Evolutionary conservation across 768 basidiomycete genomes (phyloP).

Genomic region (Termitomyces sp.): DNA sequence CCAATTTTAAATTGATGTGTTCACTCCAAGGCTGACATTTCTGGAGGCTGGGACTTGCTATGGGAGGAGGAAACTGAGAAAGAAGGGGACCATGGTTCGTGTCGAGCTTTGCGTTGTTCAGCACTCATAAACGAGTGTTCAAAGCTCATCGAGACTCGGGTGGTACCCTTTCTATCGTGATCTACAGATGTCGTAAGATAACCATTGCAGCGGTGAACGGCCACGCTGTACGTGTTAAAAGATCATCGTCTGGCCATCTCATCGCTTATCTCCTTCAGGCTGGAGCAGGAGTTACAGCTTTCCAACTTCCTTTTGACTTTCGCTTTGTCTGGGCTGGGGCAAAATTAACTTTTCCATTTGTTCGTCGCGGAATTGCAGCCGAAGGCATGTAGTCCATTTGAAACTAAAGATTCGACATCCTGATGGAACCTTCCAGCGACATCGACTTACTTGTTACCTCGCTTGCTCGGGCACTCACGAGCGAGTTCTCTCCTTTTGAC

Average conservation of each 20-base stretch:
- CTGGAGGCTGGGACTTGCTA: slow-evolving; percentile 39
- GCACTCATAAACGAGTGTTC: neutral
- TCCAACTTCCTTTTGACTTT: slow-evolving; percentile 43
- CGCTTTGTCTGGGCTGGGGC: slow-evolving; percentile 44
- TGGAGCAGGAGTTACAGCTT: slow-evolving; percentile 35
- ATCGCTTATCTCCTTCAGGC: slow-evolving; percentile 21
- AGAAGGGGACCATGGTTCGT: slow-evolving; percentile 42
- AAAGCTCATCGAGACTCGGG: slow-evolving; percentile 46
- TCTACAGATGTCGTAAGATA: slow-evolving; percentile 51
- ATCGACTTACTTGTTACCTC: slow-evolving; percentile 47
- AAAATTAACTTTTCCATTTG: slow-evolving; percentile 38
- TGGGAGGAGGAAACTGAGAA: slow-evolving; percentile 34
- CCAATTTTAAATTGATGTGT: neutral
- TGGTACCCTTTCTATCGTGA: slow-evolving; percentile 38
- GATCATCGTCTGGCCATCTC: neutral
- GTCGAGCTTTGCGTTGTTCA: neutral
- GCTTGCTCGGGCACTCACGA: slow-evolving; percentile 45
- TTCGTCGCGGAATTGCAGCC: slow-evolving; percentile 36
- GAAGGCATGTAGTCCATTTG: slow-evolving; percentile 30
- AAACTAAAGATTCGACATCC: neutral
- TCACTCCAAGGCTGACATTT: slow-evolving; percentile 39
- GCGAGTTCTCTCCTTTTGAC: slow-evolving; percentile 47
- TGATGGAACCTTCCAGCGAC: slow-evolving; percentile 20
- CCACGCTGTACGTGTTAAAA: slow-evolving; percentile 30
- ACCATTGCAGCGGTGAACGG: slow-evolving; percentile 47